Base-by-base conservation (phyloP, 257 asterid species). In the Scutellaria minor region DNA sequence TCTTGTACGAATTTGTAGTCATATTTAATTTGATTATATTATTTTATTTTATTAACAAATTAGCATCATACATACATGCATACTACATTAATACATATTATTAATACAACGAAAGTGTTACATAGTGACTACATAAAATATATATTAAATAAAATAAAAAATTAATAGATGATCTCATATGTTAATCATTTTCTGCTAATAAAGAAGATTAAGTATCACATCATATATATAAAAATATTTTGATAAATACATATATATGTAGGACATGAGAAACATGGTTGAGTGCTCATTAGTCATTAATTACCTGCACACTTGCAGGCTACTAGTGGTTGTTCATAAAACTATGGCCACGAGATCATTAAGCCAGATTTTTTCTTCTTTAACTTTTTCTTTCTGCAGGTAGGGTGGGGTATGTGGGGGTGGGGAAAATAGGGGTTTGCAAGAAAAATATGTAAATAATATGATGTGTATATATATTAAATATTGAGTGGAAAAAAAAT, bases 311-410 rank as follows among this genome's bases (percentile, higher is more conserved):
- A 54, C 50, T 73, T 42, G 72, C 56, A 44, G 48, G 48, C 62
- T 56, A 24, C 41, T 42, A 56, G 72, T 73, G 71, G 58, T 61
- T 40, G 57, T 52, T 73, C 66, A 73, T 64, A 42, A 54, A 64
- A 46, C 18, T 47, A 14, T 74, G 78, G 58, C 68, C 68, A 66
- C 73, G 57, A 66, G 9, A 66, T 74, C 73, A 57, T 37, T 37
- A 55, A 55, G 8, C 66, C 15, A 55, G 44, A 44, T 64, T 13
- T 73, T 73, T 22, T 40, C 39, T 41, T 51, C 18, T 41, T 53
- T 35, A 0, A 14, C 10, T 14, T 64, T 64, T 70, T 70, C 13
- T 22, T 71, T 39, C 7, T 53, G 50, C 18, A 12, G 15, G 44
- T 4, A 3, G 42, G 51, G 64, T 68, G 52, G 73, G 63, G 61